Conservation (phyloP, 805 yeast genomes). For the Clavispora phyllophila region DNA sequence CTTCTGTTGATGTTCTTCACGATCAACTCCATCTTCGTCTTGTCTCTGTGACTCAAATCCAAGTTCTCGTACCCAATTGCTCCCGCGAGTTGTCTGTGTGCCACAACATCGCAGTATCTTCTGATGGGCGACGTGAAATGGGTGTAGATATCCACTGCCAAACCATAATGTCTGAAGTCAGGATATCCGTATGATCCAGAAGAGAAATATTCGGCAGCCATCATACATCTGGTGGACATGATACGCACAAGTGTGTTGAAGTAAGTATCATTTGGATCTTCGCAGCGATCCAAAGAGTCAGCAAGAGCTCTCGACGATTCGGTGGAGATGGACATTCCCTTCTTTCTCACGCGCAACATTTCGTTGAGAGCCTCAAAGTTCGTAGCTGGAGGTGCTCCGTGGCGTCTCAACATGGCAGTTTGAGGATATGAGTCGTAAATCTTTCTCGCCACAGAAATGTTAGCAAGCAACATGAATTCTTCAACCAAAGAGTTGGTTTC, state of each 20-base stretch:
- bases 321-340: conserved; percentile 62
- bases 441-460: conserved; percentile 90
- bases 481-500: conserved; percentile 96
- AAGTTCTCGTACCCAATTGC: conserved; percentile 91
- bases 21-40: conserved; percentile 80
- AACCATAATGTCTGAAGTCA: conserved; percentile 93
- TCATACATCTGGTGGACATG: conserved; percentile 98
- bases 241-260: conserved; percentile 91
- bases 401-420: conserved; percentile 97
- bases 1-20: conserved; percentile 87
- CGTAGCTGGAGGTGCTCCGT: conserved; percentile 93
- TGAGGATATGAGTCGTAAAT: conserved; percentile 93
- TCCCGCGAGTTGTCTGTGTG: conserved; percentile 96
- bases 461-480: conserved; percentile 97
- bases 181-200: conserved; percentile 86
- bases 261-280: conserved; percentile 77
- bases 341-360: conserved; percentile 75
- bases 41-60: conserved; percentile 79
- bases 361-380: conserved; percentile 88
- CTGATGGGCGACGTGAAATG: conserved; percentile 98
- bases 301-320: conserved; percentile 90
- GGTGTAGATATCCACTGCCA: conserved; percentile 95
- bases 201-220: conserved; percentile 97
- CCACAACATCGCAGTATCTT: conserved; percentile 96
- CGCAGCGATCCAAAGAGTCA: conserved; percentile 85